Base-by-base conservation (phyloP, 2,329 filamentous ascomycete species). In the Fonsecaea multimorphosa region DNA sequence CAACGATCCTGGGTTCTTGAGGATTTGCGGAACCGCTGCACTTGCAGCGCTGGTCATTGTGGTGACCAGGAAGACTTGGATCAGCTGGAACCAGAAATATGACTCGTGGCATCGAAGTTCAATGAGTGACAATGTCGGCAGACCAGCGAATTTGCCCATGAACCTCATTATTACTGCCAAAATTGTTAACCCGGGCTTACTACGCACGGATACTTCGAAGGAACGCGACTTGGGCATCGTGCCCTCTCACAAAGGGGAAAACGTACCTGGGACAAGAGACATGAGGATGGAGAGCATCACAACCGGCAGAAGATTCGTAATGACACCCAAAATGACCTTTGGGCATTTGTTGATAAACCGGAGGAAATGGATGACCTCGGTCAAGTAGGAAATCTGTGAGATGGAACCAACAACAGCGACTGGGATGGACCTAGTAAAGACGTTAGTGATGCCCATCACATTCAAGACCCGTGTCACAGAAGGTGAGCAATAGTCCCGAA, bases 81-180 rank as follows among this genome's bases (percentile, higher is more conserved):
- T 84, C 51, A 98, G 87, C 66, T 82, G 79, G 74, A 82, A 82
- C 53, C 86, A 87, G 74, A 97, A 99, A 82, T 96, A 98, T 72
- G 88, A 91, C 74, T 93, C 95, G 75, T 98, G 92, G 0, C 92
- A 93, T 65, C 92, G 93, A 8, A 98, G 82, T 77, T 99, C 95
- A 16, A 96, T 88, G 11, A 90, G 85, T 1, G 92, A 89, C 6
- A 87, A 78, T 0, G 92, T 95, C 1, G 93, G 92, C 68, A 59
- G 61, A 62, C 95, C 95, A 52, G 91, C 85, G 38, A 91, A 78
- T 76, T 88, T 93, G 68, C 93, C 93, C 76, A 92, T 90, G 56
- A 91, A 75, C 79, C 93, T 87, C 76, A 97, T 89, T 69, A 98
- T 83, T 64, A 92, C 85, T 4, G 44, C 44, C 24, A 14, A 4